Evolutionary conservation across 805 yeast species (phyloP), one percentile per base, ranked within the genome.

Genomic region (Maudiozyma serrabonitensis): DNA sequence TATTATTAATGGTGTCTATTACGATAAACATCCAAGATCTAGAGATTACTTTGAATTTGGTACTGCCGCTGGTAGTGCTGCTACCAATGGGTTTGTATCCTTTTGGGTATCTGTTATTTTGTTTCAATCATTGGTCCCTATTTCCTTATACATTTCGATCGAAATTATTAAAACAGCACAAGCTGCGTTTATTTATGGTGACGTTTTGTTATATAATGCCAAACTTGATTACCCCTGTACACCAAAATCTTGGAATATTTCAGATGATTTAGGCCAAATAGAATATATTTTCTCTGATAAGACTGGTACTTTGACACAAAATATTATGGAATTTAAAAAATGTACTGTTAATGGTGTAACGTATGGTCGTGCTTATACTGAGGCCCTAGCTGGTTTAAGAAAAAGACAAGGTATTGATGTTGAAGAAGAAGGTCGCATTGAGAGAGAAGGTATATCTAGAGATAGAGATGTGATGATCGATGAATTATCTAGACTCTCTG

Each of bases 231-330:
- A 80, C 58, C 91, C 93, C 2, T 86, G 95, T 64, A 80, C 84
- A 11, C 93, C 95, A 15, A 84, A 85, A 60, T 75, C 90, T 0
- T 86, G 95, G 95, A 82, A 79, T 60, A 85, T 86, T 42, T 82
- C 90, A 2, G 95, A 86, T 71, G 95, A 86, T 66, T 70, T 86
- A 57, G 95, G 95, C 32, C 95, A 86, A 64, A 82, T 86, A 55
- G 95, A 86, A 62, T 86, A 86, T 61, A 79, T 86, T 45, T 86
- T 86, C 64, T 81, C 88, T 67, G 95, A 85, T 68, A 85, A 85
- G 62, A 85, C 95, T 0, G 95, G 95, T 53, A 85, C 95, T 1
- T 68, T 85, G 58, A 85, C 95, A 1, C 93, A 85, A 62, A 85
- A 85, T 61, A 79, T 85, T 26, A 86, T 86, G 95, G 93, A 86